Evolutionary conservation across 768 basidiomycete species (phyloP).

Genomic region (Phallus indusiatus): DNA sequence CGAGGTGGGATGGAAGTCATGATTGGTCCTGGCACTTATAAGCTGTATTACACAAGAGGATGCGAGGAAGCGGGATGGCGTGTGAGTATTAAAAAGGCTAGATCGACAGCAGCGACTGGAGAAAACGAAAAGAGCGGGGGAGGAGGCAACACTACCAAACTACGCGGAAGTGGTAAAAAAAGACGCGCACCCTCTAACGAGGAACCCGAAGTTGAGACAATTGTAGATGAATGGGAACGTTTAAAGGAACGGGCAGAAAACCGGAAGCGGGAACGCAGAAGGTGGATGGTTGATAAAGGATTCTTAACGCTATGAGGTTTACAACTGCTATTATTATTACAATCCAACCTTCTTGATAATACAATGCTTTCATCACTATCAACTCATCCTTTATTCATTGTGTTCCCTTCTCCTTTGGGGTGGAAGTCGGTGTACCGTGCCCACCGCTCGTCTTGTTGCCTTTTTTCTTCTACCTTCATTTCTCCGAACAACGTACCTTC

Average conservation of each 20-base stretch:
- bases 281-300: slow-evolving; percentile 17
- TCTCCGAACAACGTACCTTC: slow-evolving; percentile 68
- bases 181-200: not conserved
- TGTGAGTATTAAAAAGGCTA: slow-evolving; percentile 16
- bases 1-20: slow-evolving; percentile 43
- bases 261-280: slow-evolving; percentile 50
- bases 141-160: not conserved
- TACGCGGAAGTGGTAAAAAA: not conserved
- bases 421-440: slow-evolving; percentile 80
- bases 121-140: not conserved
- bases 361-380: not conserved
- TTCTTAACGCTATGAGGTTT: slow-evolving; percentile 13
- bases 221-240: slow-evolving; percentile 27
- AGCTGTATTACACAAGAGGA: slow-evolving; percentile 57
- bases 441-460: slow-evolving; percentile 87
- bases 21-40: slow-evolving; percentile 53
- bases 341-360: not conserved
- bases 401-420: slow-evolving; percentile 90
- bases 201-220: slow-evolving; percentile 7
- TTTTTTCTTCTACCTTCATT: slow-evolving; percentile 62
- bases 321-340: not conserved
- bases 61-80: slow-evolving; percentile 50
- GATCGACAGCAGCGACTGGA: not conserved
- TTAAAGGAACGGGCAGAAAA: slow-evolving; percentile 23
- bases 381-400: slow-evolving; percentile 83